Percentiles rank a stretch among this genome's conserved stretches.
Evolutionary conservation across 495 filamentous ascomycete species (phyloP).

Genomic region (Aspergillus sclerotiicarbonarius): DNA sequence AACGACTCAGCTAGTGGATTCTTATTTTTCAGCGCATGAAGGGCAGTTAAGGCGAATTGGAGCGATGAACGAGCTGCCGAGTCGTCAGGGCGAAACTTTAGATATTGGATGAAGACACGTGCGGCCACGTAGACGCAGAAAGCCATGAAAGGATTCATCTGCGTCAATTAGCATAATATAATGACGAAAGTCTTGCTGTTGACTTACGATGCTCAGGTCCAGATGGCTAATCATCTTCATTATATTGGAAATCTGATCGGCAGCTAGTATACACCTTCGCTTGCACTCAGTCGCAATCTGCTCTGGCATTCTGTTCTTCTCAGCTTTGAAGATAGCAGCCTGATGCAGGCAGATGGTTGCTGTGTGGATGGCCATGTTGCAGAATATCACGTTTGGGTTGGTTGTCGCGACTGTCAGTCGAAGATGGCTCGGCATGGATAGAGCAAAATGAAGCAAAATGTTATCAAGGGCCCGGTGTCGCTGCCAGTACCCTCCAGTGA

Average conservation of each 20-base stretch:
- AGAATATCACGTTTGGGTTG: constrained; percentile 87
- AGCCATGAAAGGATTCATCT: constrained; percentile 97
- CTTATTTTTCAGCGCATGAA: constrained; percentile 81
- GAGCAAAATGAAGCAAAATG: constrained; percentile 79
- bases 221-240: constrained; percentile 94
- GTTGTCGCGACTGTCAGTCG: constrained; percentile 73
- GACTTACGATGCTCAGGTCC: constrained; percentile 77
- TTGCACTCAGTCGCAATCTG: constrained; percentile 85
- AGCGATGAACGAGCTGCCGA: constrained; percentile 77
- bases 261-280: constrained; percentile 87
- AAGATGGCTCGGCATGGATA: constrained; percentile 79
- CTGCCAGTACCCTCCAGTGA: constrained; percentile 96
- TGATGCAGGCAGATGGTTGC: constrained; percentile 97
- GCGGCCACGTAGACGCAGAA: constrained; percentile 96
- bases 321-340: constrained; percentile 95
- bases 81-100: constrained; percentile 85
- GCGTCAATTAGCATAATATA: constrained; percentile 24
- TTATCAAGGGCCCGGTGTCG: constrained; percentile 87
- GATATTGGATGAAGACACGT: constrained; percentile 91
- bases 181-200: neutral
- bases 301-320: constrained; percentile 77
- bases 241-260: constrained; percentile 91
- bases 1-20: constrained; percentile 96
- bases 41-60: constrained; percentile 83
- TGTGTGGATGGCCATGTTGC: constrained; percentile 95